phyloP scores from a whole-genome alignment of 2,329 filamentous ascomycete species.

The Penicillium nordicum region DNA sequence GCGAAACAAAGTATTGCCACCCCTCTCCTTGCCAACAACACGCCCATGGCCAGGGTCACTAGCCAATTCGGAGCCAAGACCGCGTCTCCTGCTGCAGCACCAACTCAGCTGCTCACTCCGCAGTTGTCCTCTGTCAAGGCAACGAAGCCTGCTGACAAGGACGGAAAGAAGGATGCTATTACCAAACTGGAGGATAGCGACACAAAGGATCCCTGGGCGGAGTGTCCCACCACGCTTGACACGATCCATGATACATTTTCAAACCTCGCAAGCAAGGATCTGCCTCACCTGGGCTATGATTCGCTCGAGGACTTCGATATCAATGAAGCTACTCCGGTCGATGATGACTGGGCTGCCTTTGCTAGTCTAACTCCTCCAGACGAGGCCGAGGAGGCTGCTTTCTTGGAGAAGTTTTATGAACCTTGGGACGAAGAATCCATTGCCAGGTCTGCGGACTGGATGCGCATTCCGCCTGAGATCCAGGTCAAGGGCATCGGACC shows the following conservation, averaged over 20 bases:
- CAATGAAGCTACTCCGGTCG: slow-evolving; percentile 20
- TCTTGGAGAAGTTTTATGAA: slow-evolving; percentile 6
- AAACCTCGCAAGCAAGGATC: slow-evolving; percentile 28
- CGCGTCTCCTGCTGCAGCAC: slow-evolving; percentile 29
- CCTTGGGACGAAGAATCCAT: slow-evolving; percentile 18
- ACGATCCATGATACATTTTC: slow-evolving; percentile 39
- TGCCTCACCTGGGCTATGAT: slow-evolving; percentile 31
- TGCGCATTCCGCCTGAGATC: slow-evolving; percentile 13
- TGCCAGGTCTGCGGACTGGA: slow-evolving; percentile 11
- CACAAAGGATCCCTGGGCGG: slow-evolving; percentile 37
- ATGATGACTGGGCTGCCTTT: slow-evolving; percentile 20
- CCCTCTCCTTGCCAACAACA: slow-evolving; percentile 28
- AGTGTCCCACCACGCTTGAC: slow-evolving; percentile 37
- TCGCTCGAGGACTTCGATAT: slow-evolving; percentile 40
- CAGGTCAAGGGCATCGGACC: slow-evolving; percentile 4
- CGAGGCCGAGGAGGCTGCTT: slow-evolving; percentile 9
- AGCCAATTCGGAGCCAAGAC: slow-evolving; percentile 35
- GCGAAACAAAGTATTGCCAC: slow-evolving; percentile 30
- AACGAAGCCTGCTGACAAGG: slow-evolving; percentile 25
- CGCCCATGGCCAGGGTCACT: slow-evolving; percentile 33
- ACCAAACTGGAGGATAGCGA: slow-evolving; percentile 7
- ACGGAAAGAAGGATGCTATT: slow-evolving; percentile 6
- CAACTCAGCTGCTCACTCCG: slow-evolving; percentile 35
- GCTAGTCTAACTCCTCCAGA: slow-evolving; percentile 39
- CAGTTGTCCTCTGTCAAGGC: slow-evolving; percentile 23